A percentile compares a stretch with the other conserved stretches of the same genome.
These are phyloP conservation scores for Penicillium subrubescens DNA, from an alignment of 495 filamentous ascomycete species.

Conservation along the genomic window DNA sequence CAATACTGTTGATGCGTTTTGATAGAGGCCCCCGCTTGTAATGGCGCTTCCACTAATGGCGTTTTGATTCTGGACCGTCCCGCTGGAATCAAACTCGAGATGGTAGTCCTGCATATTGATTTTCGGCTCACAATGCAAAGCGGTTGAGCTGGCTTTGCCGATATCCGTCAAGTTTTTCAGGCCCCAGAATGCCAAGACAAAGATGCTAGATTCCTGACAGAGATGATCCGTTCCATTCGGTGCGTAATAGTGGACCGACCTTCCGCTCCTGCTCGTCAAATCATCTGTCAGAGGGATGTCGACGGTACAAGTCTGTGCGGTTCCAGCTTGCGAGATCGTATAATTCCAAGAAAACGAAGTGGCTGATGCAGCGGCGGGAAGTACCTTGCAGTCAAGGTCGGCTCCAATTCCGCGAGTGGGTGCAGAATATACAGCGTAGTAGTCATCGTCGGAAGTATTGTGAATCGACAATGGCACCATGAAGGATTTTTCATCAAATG, in stretches of 20 bases:
- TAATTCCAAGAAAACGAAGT: not conserved
- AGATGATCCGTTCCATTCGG: conserved; percentile 5
- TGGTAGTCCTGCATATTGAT: conserved; percentile 18
- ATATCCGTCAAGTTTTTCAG: not conserved
- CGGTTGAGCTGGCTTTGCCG: not conserved
- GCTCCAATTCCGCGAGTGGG: conserved; percentile 1
- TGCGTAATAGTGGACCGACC: conserved; percentile 8
- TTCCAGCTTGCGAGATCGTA: not conserved
- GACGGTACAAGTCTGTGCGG: not conserved
- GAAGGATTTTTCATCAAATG: not conserved
- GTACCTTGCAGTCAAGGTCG: not conserved
- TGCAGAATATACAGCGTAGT: conserved; percentile 1
- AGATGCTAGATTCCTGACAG: conserved; percentile 13
- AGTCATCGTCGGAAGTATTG: not conserved
- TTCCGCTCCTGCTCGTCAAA: not conserved
- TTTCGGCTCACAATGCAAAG: conserved; percentile 21
- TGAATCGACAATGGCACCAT: not conserved
- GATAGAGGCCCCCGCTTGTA: conserved; percentile 13
- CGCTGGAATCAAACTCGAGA: conserved; percentile 13
- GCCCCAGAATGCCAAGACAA: conserved; percentile 11
- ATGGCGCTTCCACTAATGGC: conserved; percentile 12
- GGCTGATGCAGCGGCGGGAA: not conserved
- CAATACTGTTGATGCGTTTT: conserved; percentile 21
- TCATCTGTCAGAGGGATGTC: not conserved
- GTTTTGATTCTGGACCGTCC: conserved; percentile 11